Base-by-base conservation (phyloP, 2,329 filamentous ascomycete species). In the Xylaria sp. region DNA sequence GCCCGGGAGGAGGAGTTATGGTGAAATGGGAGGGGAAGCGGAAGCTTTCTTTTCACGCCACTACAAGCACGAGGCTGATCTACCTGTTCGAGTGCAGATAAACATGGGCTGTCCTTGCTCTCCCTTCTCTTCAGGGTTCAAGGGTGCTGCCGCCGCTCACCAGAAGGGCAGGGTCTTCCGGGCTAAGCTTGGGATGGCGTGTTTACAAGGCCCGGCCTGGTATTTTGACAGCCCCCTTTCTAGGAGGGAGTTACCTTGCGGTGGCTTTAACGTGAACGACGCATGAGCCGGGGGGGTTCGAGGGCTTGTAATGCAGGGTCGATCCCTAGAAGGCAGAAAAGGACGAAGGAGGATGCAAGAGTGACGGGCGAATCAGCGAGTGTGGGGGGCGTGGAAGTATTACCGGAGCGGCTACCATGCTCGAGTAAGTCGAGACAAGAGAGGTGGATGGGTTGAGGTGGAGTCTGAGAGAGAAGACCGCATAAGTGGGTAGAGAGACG, bases 1-100 rank as follows among this genome's bases (percentile, higher is more conserved):
- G 63, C 60, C 65, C 39, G 39, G 54, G 60, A 54, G 56, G 56
- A 56, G 59, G 59, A n/a, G n/a, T n/a, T n/a, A n/a, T n/a, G n/a
- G n/a, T n/a, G n/a, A 56, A 52, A 44, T 39, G 47, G 51, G 56
- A 52, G 57, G 49, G 58, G 58, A 63, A 64, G 61, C 63, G 64
- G 64, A 64, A 65, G 55, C 48, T 59, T 63, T 63, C 63, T 63
- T 64, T 62, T 58, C 61, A 61, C 62, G 52, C 63, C 63, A 65
- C 66, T 64, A 57, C 60, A 63, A 56, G 54, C 63, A 66, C 66
- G 65, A 69, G 66, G 67, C 67, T 70, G 62, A 63, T 64, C 57
- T 63, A 64, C 61, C 55, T 59, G 57, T 64, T 56, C 48, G 63
- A 54, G 62, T 59, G 59, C 57, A 61, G 56, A 55, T 56, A 62